These are phyloP conservation scores for Candida lessepsii DNA, from an alignment of 805 yeast species.

Conservation along the genomic window DNA sequence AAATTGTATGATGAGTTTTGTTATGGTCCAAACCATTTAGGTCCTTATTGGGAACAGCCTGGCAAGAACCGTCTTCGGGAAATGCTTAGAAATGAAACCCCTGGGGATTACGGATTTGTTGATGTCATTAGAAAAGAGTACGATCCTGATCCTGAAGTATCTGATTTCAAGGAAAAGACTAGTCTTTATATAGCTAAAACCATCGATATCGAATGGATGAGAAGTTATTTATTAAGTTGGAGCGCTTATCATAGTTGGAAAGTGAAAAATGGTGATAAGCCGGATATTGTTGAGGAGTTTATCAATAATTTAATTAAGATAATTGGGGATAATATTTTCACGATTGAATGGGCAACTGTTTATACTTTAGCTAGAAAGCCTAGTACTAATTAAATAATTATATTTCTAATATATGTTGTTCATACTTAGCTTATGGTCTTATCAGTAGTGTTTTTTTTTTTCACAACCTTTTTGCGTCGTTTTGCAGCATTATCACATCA, in stretches of 20 bases:
- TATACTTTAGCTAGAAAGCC: constrained; percentile 45
- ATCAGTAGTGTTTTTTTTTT: no score
- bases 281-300: constrained; percentile 48
- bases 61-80: constrained; percentile 42
- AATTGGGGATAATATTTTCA: constrained; percentile 40
- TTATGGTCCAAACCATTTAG: constrained; percentile 38
- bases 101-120: constrained; percentile 33
- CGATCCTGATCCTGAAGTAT: constrained; percentile 23
- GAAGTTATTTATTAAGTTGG: constrained; percentile 58
- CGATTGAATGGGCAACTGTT: constrained; percentile 56
- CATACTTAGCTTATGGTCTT: no score
- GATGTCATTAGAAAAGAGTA: constrained; percentile 36
- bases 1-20: constrained; percentile 39
- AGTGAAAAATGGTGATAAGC: constrained; percentile 24
- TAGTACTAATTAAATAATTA: no score
- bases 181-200: constrained; percentile 22
- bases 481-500: no score
- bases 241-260: constrained; percentile 66
- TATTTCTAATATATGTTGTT: no score
- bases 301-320: constrained; percentile 41
- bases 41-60: constrained; percentile 46
- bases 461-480: no score
- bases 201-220: constrained; percentile 10
- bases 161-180: constrained; percentile 9
- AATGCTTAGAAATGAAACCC: constrained; percentile 15